Conservation (phyloP, 106 monocot genomes). For the Chionographis japonica region DNA sequence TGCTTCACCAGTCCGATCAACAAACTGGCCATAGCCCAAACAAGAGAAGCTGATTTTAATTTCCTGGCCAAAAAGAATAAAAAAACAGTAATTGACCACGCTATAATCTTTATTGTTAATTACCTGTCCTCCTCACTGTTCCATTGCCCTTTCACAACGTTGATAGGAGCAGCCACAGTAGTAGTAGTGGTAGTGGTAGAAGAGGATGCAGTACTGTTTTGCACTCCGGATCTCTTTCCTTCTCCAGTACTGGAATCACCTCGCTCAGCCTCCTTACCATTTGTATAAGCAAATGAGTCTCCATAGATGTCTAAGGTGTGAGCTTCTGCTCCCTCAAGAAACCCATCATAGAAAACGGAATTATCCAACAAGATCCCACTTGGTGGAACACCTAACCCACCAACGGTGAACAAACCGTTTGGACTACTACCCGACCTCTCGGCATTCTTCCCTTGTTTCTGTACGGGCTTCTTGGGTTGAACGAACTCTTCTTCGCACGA, state of each 20-base stretch:
- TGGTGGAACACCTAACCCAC: neutral
- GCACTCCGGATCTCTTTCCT: neutral
- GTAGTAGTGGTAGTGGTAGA: neutral
- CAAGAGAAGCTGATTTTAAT: too few species aligned
- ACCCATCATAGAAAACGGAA: constrained; percentile 4
- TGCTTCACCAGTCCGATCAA: constrained; percentile 27
- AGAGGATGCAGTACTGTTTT: neutral
- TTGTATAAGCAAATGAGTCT: neutral
- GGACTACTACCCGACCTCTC: neutral
- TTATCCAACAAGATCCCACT: constrained; percentile 1
- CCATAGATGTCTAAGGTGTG: neutral
- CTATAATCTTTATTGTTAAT: neutral
- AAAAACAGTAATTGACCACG: too few species aligned
- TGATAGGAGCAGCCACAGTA: neutral
- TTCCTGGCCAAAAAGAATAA: too few species aligned
- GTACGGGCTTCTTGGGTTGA: neutral
- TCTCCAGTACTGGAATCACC: neutral
- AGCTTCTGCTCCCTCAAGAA: constrained; percentile 1
- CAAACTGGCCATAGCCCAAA: constrained; percentile 5
- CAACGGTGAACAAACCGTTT: neutral
- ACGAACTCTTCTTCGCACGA: neutral
- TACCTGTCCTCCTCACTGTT: constrained; percentile 27
- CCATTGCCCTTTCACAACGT: constrained; percentile 22
- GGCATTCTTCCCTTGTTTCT: neutral
- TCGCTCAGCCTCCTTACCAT: neutral